A percentile compares a stretch with the other conserved stretches of the same genome.
phyloP scores from a whole-genome alignment of 2,329 filamentous ascomycete species.

The Ceratocystis eucalypticola region DNA sequence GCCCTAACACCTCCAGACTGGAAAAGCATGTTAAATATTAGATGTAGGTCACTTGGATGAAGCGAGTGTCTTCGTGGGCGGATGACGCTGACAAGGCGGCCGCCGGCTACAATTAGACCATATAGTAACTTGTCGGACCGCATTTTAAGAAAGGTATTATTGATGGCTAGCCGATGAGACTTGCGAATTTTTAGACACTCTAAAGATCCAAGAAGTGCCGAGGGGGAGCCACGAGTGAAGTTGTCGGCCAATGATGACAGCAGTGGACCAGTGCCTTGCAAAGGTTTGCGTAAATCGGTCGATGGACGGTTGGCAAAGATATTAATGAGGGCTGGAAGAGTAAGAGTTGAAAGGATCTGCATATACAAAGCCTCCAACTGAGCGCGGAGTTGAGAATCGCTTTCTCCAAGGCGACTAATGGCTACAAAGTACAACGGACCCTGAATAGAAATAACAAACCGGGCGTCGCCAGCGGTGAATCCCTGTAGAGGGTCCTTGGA shows the following conservation, averaged over 20 bases:
- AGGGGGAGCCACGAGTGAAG: conserved; percentile 85
- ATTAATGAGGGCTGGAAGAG: conserved; percentile 69
- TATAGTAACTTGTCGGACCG: conserved; percentile 72
- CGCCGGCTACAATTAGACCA: conserved; percentile 82
- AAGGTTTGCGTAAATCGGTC: conserved; percentile 77
- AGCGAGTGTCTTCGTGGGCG: conserved; percentile 88
- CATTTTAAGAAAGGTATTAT: conserved; percentile 70
- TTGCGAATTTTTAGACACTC: conserved; percentile 91
- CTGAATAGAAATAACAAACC: conserved; percentile 74
- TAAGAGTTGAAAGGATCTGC: conserved; percentile 93
- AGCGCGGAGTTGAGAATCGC: conserved; percentile 69
- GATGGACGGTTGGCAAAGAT: conserved; percentile 85
- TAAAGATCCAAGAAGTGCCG: conserved; percentile 72
- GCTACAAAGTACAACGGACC: conserved; percentile 87
- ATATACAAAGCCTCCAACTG: conserved; percentile 94
- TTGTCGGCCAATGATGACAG: conserved; percentile 86
- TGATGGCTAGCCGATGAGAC: conserved; percentile 71
- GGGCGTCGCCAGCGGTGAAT: conserved; percentile 75
- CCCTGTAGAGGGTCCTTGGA: conserved; percentile 62
- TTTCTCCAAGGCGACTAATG: conserved; percentile 85
- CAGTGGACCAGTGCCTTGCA: conserved; percentile 82
- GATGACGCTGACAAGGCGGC: conserved; percentile 85
- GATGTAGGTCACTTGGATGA: conserved; percentile 85
- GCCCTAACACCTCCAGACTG: conserved; percentile 85
- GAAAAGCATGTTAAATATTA: conserved; percentile 99